Conservation (phyloP, 345 rosid genomes). For the Salix viminalis region DNA sequence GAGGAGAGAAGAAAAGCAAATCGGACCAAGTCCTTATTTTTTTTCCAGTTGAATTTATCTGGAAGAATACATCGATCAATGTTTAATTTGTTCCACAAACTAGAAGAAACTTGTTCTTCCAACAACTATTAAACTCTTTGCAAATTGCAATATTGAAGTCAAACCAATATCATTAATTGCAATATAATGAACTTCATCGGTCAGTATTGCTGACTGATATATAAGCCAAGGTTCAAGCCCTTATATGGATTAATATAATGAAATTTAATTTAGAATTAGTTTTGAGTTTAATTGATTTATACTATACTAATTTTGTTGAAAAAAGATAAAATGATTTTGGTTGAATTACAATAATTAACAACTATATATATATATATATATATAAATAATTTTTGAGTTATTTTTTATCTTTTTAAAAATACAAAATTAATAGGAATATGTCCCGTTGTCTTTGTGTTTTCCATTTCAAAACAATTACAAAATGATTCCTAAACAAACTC, state of each 20-base stretch:
- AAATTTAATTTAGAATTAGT: background rate
- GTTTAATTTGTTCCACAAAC: background rate
- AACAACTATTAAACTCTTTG: background rate
- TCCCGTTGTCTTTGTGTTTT: too few relatives aligned
- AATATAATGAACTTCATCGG: background rate
- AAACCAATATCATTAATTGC: background rate
- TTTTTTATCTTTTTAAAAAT: too few relatives aligned
- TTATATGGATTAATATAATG: background rate
- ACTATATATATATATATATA: too few relatives aligned
- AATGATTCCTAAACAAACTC: too few relatives aligned
- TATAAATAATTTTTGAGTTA: too few relatives aligned
- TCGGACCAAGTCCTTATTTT: conserved; percentile 2
- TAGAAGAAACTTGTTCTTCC: background rate
- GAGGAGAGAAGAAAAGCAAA: background rate
- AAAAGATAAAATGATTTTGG: too few relatives aligned
- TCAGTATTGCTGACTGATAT: background rate
- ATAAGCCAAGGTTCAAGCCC: background rate
- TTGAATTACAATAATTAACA: too few relatives aligned
- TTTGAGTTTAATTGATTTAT: too few relatives aligned
- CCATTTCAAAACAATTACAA: too few relatives aligned
- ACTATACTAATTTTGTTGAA: too few relatives aligned
- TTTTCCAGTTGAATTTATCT: background rate
- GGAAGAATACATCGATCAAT: background rate
- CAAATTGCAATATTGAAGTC: background rate
- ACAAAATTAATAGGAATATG: too few relatives aligned